Conservation (phyloP, 306 rosid species). For the Astragalus glycyphyllos region DNA sequence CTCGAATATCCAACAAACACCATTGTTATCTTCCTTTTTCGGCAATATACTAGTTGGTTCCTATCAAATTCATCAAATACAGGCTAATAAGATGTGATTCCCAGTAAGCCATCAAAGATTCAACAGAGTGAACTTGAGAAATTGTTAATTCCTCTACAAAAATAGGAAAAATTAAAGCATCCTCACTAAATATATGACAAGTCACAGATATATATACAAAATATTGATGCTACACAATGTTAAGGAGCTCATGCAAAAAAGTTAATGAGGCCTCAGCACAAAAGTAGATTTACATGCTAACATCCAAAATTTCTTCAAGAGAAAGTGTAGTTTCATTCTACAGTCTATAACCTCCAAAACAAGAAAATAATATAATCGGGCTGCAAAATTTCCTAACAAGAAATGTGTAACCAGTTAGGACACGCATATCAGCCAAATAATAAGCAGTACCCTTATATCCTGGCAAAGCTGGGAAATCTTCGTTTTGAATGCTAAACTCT, state of each 20-base stretch:
- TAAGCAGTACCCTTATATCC: conserved; percentile 77
- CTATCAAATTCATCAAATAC: neutral
- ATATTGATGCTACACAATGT: neutral
- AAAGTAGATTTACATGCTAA: conserved; percentile 7
- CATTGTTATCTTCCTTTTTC: too few species aligned
- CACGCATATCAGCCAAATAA: conserved; percentile 11
- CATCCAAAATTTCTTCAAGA: conserved; percentile 21
- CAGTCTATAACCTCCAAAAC: conserved; percentile 18
- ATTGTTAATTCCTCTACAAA: neutral
- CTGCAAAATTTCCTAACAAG: conserved; percentile 4
- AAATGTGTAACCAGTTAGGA: conserved; percentile 9
- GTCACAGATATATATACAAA: neutral
- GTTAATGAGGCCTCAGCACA: conserved; percentile 1
- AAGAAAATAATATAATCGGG: conserved; percentile 19
- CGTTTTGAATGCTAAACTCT: conserved; percentile 98
- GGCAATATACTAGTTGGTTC: too few species aligned
- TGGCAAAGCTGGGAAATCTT: conserved; percentile 98
- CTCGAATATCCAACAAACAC: too few species aligned
- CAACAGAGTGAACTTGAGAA: neutral
- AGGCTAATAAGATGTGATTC: neutral
- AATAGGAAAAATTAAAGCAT: conserved; percentile 15
- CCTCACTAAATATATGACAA: conserved; percentile 27
- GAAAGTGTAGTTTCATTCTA: neutral
- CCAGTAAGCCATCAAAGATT: conserved; percentile 22
- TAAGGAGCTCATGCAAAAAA: conserved; percentile 14